Evolutionary conservation across 2,329 filamentous ascomycete species (phyloP), one percentile per base, ranked within the genome.

Genomic region (Colletotrichum eleusines): DNA sequence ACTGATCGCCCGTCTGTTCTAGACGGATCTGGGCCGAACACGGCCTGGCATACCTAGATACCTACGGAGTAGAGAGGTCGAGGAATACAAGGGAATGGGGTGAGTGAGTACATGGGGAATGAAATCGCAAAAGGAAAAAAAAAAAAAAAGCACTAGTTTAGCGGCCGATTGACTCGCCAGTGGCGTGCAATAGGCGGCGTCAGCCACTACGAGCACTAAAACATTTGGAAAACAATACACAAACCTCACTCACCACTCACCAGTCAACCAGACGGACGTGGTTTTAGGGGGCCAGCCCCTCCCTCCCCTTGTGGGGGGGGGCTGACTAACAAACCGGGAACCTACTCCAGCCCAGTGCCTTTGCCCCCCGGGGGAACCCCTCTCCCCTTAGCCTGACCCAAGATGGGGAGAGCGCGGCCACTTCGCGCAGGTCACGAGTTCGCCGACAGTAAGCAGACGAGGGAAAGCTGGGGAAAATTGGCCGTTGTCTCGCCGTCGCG

Each of bases 401-500:
- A 31, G 3, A 28, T 9, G 31, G 40, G 50, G 42, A 53, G 38
- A 38, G 53, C 40, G 51, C 64, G 60, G 59, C 20, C 48, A 55
- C 53, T 28, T 60, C 28, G 42, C 40, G 33, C 31, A 50, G 44
- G 69, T 69, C 42, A 65, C 59, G 51, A 46, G 61, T 51, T 42
- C n/a, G n/a, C 44, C n/a, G 5, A 28, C 40, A 61, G 31, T 14
- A 59, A 44, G 1, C 14, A 46, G 46, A 26, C 38, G 42, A 33
- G 42, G 38, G 33, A 55, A 48, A 66, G 60, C 65, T 57, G 61
- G 63, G 66, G 66, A 69, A 71, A 44, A 71, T 72, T 66, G 46
- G 63, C 72, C 72, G 72, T 72, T 73, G 72, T 73, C 70, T 72
- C 72, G 72, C 72, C 72, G 72, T 73, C 70, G 72, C 72, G 70